Conservation (phyloP, 129 eudicot genomes). For the Lactuca saligna region DNA sequence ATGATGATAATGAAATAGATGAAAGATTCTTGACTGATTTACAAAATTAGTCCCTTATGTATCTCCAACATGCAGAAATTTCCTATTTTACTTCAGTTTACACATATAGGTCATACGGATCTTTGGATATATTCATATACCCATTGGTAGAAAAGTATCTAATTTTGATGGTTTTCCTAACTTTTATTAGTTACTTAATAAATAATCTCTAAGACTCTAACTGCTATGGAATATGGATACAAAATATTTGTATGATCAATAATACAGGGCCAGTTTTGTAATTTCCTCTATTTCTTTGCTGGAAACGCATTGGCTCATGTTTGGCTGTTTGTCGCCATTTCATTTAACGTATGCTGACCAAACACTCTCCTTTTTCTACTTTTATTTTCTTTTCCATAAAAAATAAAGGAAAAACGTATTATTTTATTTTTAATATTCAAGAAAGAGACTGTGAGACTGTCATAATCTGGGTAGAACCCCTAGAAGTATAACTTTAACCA, state of each 20-base stretch:
- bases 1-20: constrained; percentile 29
- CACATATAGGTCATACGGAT: not conserved
- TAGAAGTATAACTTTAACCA: not conserved
- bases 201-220: not conserved
- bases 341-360: constrained; percentile 28
- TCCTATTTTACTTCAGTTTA: not conserved
- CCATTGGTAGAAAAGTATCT: not conserved
- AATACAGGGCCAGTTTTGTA: constrained; percentile 9
- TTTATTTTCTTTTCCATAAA: not conserved
- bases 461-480: not conserved
- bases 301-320: constrained; percentile 35
- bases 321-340: constrained; percentile 10
- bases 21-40: constrained; percentile 16
- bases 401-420: not conserved
- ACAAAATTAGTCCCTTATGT: constrained; percentile 18
- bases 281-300: constrained; percentile 25
- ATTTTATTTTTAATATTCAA: constrained; percentile 6
- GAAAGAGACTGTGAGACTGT: not conserved
- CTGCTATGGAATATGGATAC: constrained; percentile 1
- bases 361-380: constrained; percentile 8
- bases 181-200: not conserved
- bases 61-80: not conserved
- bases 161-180: not conserved
- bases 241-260: not conserved
- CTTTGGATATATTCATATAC: not conserved